phyloP scores from a whole-genome alignment of 139 green algal genomes.

The Auxenochlorella pyrenoidosa region DNA sequence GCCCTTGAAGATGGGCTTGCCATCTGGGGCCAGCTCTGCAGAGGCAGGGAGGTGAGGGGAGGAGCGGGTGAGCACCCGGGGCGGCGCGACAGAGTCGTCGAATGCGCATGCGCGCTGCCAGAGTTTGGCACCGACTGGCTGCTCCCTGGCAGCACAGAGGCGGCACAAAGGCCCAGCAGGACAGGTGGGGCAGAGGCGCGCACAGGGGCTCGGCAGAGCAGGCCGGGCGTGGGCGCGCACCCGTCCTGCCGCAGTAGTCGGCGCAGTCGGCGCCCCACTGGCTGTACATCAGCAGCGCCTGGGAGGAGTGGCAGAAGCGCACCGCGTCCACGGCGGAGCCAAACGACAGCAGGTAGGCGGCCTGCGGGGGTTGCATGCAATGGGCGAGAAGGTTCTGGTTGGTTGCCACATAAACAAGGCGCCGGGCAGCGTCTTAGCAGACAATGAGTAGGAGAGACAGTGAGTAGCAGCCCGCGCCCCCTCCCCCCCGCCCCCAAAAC shows the following conservation, averaged over 20 bases:
- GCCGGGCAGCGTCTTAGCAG: too few species aligned
- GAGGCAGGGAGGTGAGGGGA: neutral
- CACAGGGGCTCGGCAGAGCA: neutral
- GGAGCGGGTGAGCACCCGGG: neutral
- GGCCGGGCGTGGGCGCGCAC: neutral
- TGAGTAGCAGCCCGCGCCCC: too few species aligned
- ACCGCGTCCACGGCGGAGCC: constrained; percentile 67
- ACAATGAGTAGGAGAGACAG: too few species aligned
- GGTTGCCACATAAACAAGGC: too few species aligned
- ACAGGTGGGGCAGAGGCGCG: too few species aligned
- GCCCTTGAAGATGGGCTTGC: constrained; percentile 70
- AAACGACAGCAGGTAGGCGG: constrained; percentile 67
- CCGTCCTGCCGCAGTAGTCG: constrained; percentile 56
- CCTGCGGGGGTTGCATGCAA: constrained; percentile 15
- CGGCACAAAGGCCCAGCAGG: too few species aligned
- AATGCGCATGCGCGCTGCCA: too few species aligned
- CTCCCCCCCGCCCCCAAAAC: too few species aligned
- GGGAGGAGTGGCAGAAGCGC: constrained; percentile 76
- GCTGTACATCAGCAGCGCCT: constrained; percentile 62
- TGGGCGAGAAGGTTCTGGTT: neutral
- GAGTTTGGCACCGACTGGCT: too few species aligned
- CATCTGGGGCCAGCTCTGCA: constrained; percentile 64
- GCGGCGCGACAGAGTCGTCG: too few species aligned
- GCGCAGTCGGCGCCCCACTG: constrained; percentile 62
- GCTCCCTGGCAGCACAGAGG: too few species aligned